These are phyloP conservation scores for Zoysia matrella DNA, from an alignment of 202 grass and related monocot genomes.

Conservation along the genomic window DNA sequence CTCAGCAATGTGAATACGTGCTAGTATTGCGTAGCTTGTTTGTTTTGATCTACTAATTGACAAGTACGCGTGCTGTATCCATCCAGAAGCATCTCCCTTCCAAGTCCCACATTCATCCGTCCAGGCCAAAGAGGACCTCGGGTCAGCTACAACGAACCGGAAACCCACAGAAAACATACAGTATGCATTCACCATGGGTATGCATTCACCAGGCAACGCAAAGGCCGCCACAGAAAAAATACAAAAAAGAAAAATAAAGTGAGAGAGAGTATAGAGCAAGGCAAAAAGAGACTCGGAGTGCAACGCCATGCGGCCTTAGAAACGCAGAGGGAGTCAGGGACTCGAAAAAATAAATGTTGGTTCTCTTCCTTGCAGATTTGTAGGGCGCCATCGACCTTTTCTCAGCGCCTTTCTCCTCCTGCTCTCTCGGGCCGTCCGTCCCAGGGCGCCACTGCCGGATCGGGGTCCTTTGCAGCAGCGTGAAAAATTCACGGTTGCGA, in stretches of 20 bases:
- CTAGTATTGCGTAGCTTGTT: not conserved
- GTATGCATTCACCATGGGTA: not conserved
- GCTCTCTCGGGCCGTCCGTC: not conserved
- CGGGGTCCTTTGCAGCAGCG: too few species aligned
- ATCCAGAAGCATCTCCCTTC: not conserved
- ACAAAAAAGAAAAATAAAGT: not conserved
- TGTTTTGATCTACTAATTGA: not conserved
- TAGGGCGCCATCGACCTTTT: conserved; percentile 39
- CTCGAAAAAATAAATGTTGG: conserved; percentile 25
- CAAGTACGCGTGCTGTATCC: not conserved
- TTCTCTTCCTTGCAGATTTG: conserved; percentile 41
- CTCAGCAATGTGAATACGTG: not conserved
- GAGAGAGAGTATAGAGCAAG: conserved; percentile 28
- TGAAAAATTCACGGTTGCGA: too few species aligned
- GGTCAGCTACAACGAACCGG: too few species aligned
- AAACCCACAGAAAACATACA: conserved; percentile 34
- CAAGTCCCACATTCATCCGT: not conserved
- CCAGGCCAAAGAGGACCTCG: not conserved
- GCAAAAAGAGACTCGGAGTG: conserved; percentile 43
- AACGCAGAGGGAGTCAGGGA: too few species aligned
- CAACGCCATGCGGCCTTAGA: not conserved
- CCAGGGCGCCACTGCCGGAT: not conserved
- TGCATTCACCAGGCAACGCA: not conserved
- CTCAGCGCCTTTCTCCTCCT: conserved; percentile 24
- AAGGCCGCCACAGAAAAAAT: not conserved